Evolutionary conservation across 805 yeast genomes (phyloP), one percentile per base, ranked within the genome.

Genomic region (Candida ascalaphidarum): DNA sequence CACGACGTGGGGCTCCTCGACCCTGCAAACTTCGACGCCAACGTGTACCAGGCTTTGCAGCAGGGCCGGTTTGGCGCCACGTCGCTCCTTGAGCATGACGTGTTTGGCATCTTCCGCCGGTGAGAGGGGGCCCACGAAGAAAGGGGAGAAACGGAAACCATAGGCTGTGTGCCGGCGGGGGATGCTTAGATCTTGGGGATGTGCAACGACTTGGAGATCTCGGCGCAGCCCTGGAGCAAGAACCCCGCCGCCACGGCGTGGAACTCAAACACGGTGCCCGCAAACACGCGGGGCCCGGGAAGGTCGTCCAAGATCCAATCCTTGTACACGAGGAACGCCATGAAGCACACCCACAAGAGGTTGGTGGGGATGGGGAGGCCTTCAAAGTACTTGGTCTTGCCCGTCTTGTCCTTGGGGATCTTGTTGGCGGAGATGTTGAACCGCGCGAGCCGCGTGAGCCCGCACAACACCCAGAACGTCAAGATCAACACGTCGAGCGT

Each of bases 341-440:
- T 79, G 21, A 74, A 48, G 2, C 61, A 62, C 11, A 92, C 95
- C 51, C 89, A 66, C 27, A 70, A 60, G 40, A 92, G 64, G 21
- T 94, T 78, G 2, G 94, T 76, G 31, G 98, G 98, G 40, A 92
- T 86, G 8, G 98, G 98, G 29, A 92, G 71, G 3, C 98, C 98
- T 62, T 92, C 98, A 54, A 92, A 92, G 59, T 77, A 89, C 50
- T 81, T 77, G 19, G 92, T 74, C 59, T 88, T 88, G 12, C 98
- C 98, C 12, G 69, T 55, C 30, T 70, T 61, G 52, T 88, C 96
- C 58, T 89, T 89, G 28, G 98, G 97, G 33, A 92, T 72, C 36
- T 84, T 82, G 27, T 88, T 80, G 5, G 92, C 94, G 1, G 96
- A 84, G 29, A 92, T 95, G 47, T 92, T 92, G 59, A 86, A 92